Conservation (phyloP, 148 eudicot species). For the Oxyria digyna region DNA sequence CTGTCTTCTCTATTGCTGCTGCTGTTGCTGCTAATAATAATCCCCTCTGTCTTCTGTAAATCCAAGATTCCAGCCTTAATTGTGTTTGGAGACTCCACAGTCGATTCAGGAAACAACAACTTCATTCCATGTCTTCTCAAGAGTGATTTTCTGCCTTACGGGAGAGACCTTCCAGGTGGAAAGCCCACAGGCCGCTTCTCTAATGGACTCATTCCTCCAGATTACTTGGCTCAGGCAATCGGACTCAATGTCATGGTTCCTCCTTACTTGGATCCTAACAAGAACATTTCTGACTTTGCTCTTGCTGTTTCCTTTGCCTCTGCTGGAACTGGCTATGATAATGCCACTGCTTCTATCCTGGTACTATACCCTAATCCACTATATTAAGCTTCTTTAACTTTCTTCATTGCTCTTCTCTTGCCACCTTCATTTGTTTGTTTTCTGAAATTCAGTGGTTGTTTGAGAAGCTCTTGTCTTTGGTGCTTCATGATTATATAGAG, state of each 20-base stretch:
- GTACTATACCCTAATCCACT: constrained; percentile 6
- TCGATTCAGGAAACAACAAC: constrained; percentile 75
- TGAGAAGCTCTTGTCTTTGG: neutral
- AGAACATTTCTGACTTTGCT: constrained; percentile 24
- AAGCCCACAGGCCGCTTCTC: constrained; percentile 49
- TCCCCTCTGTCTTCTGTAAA: neutral
- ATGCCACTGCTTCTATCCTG: constrained; percentile 19
- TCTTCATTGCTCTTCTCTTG: too few species aligned
- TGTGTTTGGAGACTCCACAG: constrained; percentile 78
- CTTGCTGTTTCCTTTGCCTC: constrained; percentile 60
- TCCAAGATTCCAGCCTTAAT: constrained; percentile 16
- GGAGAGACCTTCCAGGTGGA: constrained; percentile 25
- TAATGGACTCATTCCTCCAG: constrained; percentile 42
- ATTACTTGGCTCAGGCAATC: constrained; percentile 28
- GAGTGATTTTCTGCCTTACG: constrained; percentile 50
- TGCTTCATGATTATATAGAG: neutral
- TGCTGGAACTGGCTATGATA: constrained; percentile 50
- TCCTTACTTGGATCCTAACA: constrained; percentile 39
- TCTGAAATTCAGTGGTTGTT: neutral
- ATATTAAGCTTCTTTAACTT: too few species aligned
- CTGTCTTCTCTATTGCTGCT: neutral
- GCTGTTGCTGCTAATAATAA: neutral
- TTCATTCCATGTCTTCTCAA: constrained; percentile 21
- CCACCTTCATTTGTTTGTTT: too few species aligned
- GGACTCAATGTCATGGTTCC: constrained; percentile 37